These are phyloP conservation scores for Dactylellina haptotyla DNA, from an alignment of 2,329 filamentous ascomycete genomes.

Conservation along the genomic window DNA sequence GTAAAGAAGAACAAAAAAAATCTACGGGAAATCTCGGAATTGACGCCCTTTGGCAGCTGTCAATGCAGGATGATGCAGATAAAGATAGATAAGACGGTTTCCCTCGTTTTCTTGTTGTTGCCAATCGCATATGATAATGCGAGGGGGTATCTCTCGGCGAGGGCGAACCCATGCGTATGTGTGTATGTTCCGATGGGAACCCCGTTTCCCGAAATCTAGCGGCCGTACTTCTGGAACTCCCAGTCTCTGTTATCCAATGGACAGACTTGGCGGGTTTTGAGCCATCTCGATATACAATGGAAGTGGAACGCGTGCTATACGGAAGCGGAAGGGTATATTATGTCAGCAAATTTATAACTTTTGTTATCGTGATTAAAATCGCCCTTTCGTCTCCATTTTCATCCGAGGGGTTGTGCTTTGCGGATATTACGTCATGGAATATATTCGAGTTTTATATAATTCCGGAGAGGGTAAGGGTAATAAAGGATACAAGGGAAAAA, in stretches of 20 bases:
- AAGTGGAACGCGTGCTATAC: slow-evolving; percentile 97
- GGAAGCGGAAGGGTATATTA: neutral
- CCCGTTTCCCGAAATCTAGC: slow-evolving; percentile 62
- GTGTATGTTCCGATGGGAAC: neutral
- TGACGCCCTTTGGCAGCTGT: neutral
- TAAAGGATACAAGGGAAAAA: slow-evolving; percentile 15
- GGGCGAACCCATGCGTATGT: too few species aligned
- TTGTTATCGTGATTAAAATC: neutral
- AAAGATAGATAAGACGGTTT: neutral
- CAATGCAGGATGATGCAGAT: neutral
- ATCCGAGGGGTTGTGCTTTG: too few species aligned
- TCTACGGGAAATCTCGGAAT: slow-evolving; percentile 2
- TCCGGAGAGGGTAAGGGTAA: neutral
- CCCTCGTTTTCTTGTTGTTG: neutral
- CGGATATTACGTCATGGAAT: too few species aligned
- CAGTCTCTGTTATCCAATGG: slow-evolving; percentile 97
- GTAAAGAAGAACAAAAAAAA: neutral
- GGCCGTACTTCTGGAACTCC: slow-evolving; percentile 99
- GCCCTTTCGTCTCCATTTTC: neutral
- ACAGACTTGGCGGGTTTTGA: slow-evolving; percentile 98
- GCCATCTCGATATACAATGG: slow-evolving; percentile 98
- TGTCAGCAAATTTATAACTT: slow-evolving; percentile 60
- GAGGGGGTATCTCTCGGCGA: too few species aligned
- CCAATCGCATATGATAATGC: neutral
- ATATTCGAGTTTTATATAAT: neutral